Evolutionary conservation across 805 yeast species (phyloP).

Genomic region (Scheffersomyces lignosus): DNA sequence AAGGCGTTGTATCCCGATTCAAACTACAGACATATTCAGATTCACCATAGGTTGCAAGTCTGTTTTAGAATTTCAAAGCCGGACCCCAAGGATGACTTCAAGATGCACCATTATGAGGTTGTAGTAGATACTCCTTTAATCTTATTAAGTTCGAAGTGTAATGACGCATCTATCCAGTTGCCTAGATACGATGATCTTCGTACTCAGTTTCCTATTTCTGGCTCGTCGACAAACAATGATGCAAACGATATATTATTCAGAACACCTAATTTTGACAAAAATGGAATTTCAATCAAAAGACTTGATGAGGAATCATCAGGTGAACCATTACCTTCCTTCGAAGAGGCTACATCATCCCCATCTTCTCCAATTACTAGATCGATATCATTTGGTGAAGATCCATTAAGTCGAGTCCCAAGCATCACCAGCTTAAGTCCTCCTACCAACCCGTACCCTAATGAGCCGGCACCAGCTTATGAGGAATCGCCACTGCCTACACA

Average conservation of each 20-base stretch:
- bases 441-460: constrained; percentile 17
- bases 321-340: constrained; percentile 58
- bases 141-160: constrained; percentile 42
- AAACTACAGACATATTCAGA: constrained; percentile 60
- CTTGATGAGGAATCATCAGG: constrained; percentile 15
- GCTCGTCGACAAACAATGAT: constrained; percentile 10
- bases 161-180: constrained; percentile 39
- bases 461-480: constrained; percentile 37
- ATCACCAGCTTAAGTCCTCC: constrained; percentile 6
- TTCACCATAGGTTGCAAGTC: constrained; percentile 68
- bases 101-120: constrained; percentile 75
- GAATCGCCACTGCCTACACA: constrained; percentile 2
- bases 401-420: constrained; percentile 36
- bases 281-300: constrained; percentile 34
- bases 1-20: constrained; percentile 61
- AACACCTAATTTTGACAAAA: constrained; percentile 36
- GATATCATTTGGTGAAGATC: constrained; percentile 37
- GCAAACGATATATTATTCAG: constrained; percentile 31
- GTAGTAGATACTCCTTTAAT: constrained; percentile 76
- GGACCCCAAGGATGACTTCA: constrained; percentile 44
- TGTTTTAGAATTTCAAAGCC: constrained; percentile 67
- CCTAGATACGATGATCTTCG: constrained; percentile 38
- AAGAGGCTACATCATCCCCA: constrained; percentile 60
- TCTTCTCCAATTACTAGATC: constrained; percentile 35
- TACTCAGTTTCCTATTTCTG: constrained; percentile 1